A percentile compares a stretch with the other conserved stretches of the same genome.
phyloP scores from a whole-genome alignment of 2,329 filamentous ascomycete genomes.

The Trichoderma afroharzianum region DNA sequence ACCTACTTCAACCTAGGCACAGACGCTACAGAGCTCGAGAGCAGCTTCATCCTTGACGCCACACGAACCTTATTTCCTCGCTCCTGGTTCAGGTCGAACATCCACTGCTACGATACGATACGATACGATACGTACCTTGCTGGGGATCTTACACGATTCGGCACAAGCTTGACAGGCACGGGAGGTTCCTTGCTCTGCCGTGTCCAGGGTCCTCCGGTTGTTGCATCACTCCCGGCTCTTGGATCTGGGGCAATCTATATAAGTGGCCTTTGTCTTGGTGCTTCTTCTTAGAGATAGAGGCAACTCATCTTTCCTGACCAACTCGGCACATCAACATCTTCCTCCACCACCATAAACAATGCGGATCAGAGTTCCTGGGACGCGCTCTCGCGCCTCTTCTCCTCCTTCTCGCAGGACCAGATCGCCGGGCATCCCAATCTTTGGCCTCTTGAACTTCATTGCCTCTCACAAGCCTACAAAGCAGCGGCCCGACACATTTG shows the following conservation, averaged over 20 bases:
- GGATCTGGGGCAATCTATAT: not conserved
- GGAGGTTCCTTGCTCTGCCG: not conserved
- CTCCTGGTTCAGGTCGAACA: not conserved
- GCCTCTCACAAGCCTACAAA: not conserved
- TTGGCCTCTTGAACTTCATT: not conserved
- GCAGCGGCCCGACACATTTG: not conserved
- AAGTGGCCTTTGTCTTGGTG: not conserved
- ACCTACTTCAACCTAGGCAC: not conserved
- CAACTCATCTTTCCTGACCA: not conserved
- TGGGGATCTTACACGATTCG: not conserved
- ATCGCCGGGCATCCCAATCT: not conserved
- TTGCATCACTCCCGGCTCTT: not conserved
- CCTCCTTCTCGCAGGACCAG: not conserved
- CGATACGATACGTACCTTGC: not conserved
- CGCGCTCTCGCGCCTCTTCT: not conserved
- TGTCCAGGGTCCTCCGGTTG: not conserved
- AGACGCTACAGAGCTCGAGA: slow-evolving; percentile 3
- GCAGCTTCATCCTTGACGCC: slow-evolving; percentile 9
- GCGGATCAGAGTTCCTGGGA: not conserved
- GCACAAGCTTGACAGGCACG: not conserved
- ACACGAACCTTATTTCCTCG: slow-evolving; percentile 5
- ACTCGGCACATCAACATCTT: not conserved
- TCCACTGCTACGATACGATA: not conserved
- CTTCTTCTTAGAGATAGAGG: not conserved
- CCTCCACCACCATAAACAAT: not conserved